A percentile compares a stretch with the other conserved stretches of the same genome.
Evolutionary conservation across 257 asterid genomes (phyloP).

Genomic region (Craterostigma plantagineum): DNA sequence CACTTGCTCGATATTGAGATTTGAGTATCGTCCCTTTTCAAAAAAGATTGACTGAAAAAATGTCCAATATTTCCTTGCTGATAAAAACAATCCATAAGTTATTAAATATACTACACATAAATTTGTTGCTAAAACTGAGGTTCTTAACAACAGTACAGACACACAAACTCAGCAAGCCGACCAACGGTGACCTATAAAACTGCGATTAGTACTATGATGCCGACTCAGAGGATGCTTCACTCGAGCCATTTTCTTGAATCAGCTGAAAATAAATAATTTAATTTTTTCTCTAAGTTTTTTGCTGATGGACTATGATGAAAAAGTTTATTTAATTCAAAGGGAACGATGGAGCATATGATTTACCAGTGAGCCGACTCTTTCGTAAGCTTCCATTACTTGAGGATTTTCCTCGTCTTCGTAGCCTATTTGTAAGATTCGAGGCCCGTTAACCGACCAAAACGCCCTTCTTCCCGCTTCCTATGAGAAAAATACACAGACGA

Average conservation of each 20-base stretch:
- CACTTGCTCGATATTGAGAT: too few relatives aligned
- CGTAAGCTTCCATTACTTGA: constrained; percentile 79
- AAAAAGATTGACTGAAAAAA: too few relatives aligned
- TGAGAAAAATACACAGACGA: not conserved
- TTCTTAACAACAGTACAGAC: too few relatives aligned
- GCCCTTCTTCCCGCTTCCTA: constrained; percentile 93
- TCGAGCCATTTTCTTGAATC: constrained; percentile 39
- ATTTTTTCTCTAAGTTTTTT: not conserved
- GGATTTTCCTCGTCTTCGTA: constrained; percentile 70
- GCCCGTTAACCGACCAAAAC: constrained; percentile 90
- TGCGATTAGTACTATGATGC: not conserved
- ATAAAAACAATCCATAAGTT: too few relatives aligned
- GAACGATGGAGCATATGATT: not conserved
- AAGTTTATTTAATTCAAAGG: not conserved
- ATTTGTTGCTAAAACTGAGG: too few relatives aligned
- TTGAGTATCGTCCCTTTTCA: too few relatives aligned
- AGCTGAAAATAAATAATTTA: constrained; percentile 28
- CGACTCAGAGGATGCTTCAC: constrained; percentile 18
- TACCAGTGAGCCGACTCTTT: constrained; percentile 93
- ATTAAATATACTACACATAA: too few relatives aligned
- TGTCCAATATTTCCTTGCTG: too few relatives aligned
- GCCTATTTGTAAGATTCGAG: constrained; percentile 78
- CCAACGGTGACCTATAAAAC: not conserved
- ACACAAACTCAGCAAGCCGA: not conserved
- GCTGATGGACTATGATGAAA: not conserved